Base-by-base conservation (phyloP, 129 eudicot species). In the Calendula officinalis region DNA sequence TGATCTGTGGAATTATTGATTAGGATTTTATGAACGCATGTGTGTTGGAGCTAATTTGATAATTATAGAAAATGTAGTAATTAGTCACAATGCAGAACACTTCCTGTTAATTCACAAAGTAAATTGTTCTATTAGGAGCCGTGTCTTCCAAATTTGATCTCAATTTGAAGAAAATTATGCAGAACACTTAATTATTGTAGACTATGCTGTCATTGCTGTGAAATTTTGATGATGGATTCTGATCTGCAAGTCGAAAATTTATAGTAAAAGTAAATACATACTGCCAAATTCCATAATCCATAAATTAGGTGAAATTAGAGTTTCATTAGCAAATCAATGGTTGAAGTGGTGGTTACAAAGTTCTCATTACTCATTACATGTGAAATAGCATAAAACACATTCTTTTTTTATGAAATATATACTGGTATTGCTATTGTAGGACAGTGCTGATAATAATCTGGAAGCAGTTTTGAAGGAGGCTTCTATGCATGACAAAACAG, bases 381-480 rank as follows among this genome's bases (percentile, higher is more conserved):
- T 65, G 70, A 37, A 16, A 46, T 17, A 38, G 44, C 5, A 51
- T 22, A 51, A 22, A 51, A 22, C 60, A 9, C 35, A 7, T 50
- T 51, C 50, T 66, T 56, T 55, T 33, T 56, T 36, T 68, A 58
- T 22, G 36, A 35, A 60, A 60, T 40, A 22, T 22, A 22, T 22
- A 22, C 30, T 22, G 30, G 57, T 58, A 17, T 58, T 58, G 61
- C 15, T 56, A 62, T 64, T 62, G 56, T 56, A 74, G 79, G 63
- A 66, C 62, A 48, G 49, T 34, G 64, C 17, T 67, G 69, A 58
- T 57, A 33, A 34, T 54, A 79, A 43, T 63, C 75, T 79, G 37
- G 80, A 69, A 37, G 69, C 78, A 62, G 78, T 83, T 22, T 76
- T 83, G 38, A 73, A 55, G 72, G 50, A 66, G 44, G 89, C 85